Evolutionary conservation across 1,139 yeast genomes (phyloP), one percentile per base, ranked within the genome.

Genomic region (Taiozyma onychis): DNA sequence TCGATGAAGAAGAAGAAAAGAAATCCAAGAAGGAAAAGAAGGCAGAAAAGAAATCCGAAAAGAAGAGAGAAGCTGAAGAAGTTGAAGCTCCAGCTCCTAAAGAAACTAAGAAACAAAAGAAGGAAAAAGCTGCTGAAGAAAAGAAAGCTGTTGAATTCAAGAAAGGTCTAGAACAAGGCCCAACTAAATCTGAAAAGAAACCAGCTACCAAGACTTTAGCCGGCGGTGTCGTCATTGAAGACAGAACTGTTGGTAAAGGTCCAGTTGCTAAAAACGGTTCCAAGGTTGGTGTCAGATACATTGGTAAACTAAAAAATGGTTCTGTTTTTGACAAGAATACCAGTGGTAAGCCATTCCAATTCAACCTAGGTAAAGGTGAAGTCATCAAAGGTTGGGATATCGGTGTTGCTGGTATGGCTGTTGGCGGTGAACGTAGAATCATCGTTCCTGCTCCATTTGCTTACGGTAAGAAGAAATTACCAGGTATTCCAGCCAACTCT

Each of bases 361-460:
- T 93, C 74, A 82, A 81, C 58, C 81, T 93, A 62, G 99, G 99
- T 64, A 88, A 87, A 71, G 99, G 99, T 67, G 98, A 95, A 74
- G 97, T 96, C 66, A 95, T 95, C 77, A 89, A 88, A 73, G 99
- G 98, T 57, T 93, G 96, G 86, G 99, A 93, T 69, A 79, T 91
- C 64, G 99, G 99, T 77, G 95, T 93, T 63, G 89, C 91, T 52
- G 99, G 99, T 69, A 91, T 95, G 98, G 83, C 96, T 55, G 96
- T 89, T 67, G 97, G 97, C 64, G 99, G 99, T 67, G 99, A 95
- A 79, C 90, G 99, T 80, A 85, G 99, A 77, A 90, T 95, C 58
- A 79, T 89, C 57, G 88, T 95, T 61, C 99, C 99, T 61, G 85
- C 99, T 52, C 81, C 93, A 67, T 88, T 88, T 84, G 99, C 97